A percentile compares a stretch with the other conserved stretches of the same genome.
Evolutionary conservation across 1,284 basidiomycete species (phyloP).

Genomic region (Singerocomus rubriflavus): DNA sequence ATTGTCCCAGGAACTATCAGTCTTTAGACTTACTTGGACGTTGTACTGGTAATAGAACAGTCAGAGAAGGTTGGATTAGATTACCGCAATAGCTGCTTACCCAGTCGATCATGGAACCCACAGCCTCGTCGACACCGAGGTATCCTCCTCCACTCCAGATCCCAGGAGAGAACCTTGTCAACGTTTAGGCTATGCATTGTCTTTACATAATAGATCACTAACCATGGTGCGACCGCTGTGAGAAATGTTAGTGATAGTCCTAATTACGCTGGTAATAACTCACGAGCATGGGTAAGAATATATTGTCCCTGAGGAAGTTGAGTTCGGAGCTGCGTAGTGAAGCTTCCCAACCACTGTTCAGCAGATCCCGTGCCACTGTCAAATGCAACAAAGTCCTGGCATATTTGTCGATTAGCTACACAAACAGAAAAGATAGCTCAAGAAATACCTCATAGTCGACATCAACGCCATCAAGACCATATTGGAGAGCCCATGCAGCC

Average conservation of each 20-base stretch:
- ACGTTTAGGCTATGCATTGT: background rate
- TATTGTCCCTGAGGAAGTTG: too few species aligned
- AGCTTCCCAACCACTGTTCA: too few species aligned
- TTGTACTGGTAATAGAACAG: background rate
- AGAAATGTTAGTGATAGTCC: background rate
- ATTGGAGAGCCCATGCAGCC: too few species aligned
- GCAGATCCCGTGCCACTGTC: too few species aligned
- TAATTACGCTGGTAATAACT: too few species aligned
- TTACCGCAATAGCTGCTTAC: background rate
- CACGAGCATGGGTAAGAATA: too few species aligned
- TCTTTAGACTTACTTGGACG: background rate
- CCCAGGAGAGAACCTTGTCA: background rate
- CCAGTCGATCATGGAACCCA: constrained; percentile 1
- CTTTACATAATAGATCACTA: background rate
- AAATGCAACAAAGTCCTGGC: too few species aligned
- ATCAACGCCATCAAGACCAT: too few species aligned
- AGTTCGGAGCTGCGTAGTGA: too few species aligned
- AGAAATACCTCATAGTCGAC: too few species aligned
- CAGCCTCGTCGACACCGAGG: background rate
- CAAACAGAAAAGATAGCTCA: too few species aligned
- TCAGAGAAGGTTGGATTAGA: background rate
- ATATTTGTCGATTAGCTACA: too few species aligned
- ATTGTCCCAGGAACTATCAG: background rate
- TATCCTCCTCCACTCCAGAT: background rate
- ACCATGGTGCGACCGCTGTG: background rate